Evolutionary conservation across 176 grass and related monocot genomes (phyloP).

Genomic region (Eragrostis nindensis): DNA sequence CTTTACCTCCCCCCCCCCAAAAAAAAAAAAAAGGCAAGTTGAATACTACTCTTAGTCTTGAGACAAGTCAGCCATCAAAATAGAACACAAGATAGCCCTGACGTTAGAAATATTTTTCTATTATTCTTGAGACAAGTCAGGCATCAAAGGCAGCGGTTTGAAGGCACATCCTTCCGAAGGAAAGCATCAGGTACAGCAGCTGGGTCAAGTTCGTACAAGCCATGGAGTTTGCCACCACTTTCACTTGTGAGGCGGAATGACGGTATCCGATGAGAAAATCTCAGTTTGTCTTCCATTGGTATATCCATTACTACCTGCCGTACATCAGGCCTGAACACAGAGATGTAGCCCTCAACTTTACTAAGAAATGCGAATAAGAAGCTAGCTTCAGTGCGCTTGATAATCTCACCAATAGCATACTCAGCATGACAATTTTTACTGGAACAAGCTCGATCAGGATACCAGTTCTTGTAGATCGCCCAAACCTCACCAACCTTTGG

Average conservation of each 20-base stretch:
- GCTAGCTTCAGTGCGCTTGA: conserved; percentile 44
- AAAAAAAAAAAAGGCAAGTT: too few relatives aligned
- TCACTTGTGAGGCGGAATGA: conserved; percentile 57
- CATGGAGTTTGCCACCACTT: conserved; percentile 62
- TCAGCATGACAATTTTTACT: conserved; percentile 35
- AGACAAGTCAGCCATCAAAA: too few relatives aligned
- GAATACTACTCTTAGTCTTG: too few relatives aligned
- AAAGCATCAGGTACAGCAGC: conserved; percentile 58
- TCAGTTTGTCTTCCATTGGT: conserved; percentile 45
- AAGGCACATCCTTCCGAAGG: background rate
- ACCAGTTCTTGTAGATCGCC: conserved; percentile 49
- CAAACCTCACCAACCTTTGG: conserved; percentile 71
- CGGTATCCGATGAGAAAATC: conserved; percentile 82
- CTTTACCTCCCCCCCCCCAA: too few relatives aligned
- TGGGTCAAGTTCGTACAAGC: conserved; percentile 83
- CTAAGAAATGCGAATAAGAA: conserved; percentile 47
- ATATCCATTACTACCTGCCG: conserved; percentile 38
- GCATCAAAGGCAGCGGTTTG: too few relatives aligned
- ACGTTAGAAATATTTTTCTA: too few relatives aligned
- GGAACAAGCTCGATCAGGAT: conserved; percentile 17
- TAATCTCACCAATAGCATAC: conserved; percentile 63
- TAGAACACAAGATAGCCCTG: too few relatives aligned
- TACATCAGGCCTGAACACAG: conserved; percentile 63
- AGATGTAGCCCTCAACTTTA: conserved; percentile 43
- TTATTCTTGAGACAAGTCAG: too few relatives aligned